Conservation (phyloP, 2,329 filamentous ascomycete species). For the Exophiala calicioides region DNA sequence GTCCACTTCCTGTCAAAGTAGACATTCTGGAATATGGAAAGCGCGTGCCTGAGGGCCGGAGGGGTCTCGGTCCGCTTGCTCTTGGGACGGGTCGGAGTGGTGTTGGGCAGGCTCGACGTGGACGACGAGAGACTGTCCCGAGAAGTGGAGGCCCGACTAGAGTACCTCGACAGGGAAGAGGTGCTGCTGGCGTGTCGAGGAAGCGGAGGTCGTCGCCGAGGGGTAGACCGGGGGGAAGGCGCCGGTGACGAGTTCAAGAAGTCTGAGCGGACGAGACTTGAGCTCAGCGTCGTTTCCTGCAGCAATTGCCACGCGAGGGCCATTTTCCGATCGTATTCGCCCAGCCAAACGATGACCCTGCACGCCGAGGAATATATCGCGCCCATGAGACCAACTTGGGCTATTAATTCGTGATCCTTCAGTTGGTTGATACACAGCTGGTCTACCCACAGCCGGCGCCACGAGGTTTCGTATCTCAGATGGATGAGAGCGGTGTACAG, state of each 20-base stretch:
- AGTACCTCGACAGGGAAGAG: constrained; percentile 12
- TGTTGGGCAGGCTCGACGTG: constrained; percentile 14
- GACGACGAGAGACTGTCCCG: constrained; percentile 13
- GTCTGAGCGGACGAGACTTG: constrained; percentile 23
- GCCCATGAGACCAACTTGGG: constrained; percentile 20
- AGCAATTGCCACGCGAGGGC: constrained; percentile 18
- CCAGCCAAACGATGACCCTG: constrained; percentile 31
- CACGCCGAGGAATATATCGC: constrained; percentile 19
- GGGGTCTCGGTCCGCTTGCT: constrained; percentile 14
- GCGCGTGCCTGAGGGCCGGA: constrained; percentile 14
- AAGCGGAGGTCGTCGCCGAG: constrained; percentile 4
- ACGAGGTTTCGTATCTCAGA: constrained; percentile 16
- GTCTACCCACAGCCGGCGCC: constrained; percentile 23
- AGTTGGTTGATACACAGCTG: constrained; percentile 24
- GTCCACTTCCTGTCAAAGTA: constrained; percentile 24
- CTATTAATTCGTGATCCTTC: constrained; percentile 12
- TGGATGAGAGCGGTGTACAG: constrained; percentile 16
- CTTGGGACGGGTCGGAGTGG: constrained; percentile 5
- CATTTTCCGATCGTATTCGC: constrained; percentile 19
- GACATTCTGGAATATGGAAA: constrained; percentile 22
- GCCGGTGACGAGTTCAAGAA: constrained; percentile 17
- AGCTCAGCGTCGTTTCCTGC: constrained; percentile 19
- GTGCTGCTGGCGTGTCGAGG: constrained; percentile 6
- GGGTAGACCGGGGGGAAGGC: neutral
- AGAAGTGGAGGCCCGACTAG: constrained; percentile 13